phyloP scores from a whole-genome alignment of 768 basidiomycete genomes.

The Mycena olivaceomarginata region DNA sequence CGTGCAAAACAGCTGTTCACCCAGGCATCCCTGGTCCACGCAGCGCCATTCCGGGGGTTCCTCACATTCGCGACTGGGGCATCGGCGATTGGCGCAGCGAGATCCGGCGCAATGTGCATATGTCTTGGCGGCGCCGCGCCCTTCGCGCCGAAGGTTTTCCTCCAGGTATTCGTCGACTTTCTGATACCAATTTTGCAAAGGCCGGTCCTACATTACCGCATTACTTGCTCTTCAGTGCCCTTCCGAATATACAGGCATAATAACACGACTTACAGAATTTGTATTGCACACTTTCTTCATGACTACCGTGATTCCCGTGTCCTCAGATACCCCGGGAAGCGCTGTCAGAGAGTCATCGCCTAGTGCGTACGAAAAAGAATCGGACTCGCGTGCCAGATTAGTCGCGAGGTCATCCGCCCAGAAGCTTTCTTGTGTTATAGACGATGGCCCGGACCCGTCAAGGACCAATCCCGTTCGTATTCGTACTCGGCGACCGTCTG shows the following conservation, averaged over 20 bases:
- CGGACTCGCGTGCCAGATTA: not conserved
- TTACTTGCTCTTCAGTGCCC: not conserved
- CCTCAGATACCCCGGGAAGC: not conserved
- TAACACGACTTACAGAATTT: not conserved
- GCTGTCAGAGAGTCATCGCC: not conserved
- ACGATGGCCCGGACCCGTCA: not conserved
- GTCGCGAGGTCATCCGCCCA: not conserved
- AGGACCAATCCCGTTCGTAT: not conserved
- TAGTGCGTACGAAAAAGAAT: not conserved
- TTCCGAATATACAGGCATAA: too few species aligned
- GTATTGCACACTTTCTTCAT: not conserved
- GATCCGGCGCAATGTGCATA: not conserved
- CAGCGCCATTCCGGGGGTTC: not conserved
- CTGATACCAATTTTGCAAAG: not conserved
- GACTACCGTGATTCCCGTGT: not conserved
- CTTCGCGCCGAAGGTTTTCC: not conserved
- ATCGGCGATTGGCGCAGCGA: not conserved
- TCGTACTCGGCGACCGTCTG: not conserved
- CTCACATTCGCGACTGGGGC: not conserved
- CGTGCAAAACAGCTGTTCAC: constrained; percentile 3
- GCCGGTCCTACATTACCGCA: not conserved
- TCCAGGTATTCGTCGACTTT: not conserved
- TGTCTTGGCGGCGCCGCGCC: not conserved
- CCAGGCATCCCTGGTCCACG: constrained; percentile 9
- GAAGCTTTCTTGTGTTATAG: not conserved